A percentile compares a stretch with the other conserved stretches of the same genome.
Conservation (phyloP, 495 filamentous ascomycete genomes). For the Aspergillus nidulans region DNA sequence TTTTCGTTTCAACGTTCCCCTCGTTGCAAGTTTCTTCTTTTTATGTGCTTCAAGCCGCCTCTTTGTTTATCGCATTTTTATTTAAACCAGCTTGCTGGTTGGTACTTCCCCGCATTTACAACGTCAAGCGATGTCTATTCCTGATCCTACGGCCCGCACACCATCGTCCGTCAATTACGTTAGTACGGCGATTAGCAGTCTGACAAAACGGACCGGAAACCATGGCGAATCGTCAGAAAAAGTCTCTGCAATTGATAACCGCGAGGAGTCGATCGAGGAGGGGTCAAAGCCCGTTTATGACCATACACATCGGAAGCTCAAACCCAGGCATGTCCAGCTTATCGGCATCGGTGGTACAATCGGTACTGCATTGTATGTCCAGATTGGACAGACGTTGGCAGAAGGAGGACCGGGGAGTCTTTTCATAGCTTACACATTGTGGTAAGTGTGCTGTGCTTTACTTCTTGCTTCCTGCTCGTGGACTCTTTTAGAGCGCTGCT, state of each 20-base stretch:
- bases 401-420: constrained; percentile 71
- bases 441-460: constrained; percentile 22
- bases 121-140: constrained; percentile 1
- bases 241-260: constrained; percentile 10
- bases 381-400: constrained; percentile 63
- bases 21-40: neutral
- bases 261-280: constrained; percentile 23
- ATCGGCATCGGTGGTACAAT: constrained; percentile 76
- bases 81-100: neutral
- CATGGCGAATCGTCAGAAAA: constrained; percentile 20
- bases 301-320: constrained; percentile 54
- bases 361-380: constrained; percentile 75
- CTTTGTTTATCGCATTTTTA: neutral
- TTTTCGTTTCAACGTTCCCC: neutral
- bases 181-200: constrained; percentile 12
- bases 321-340: constrained; percentile 65
- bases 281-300: constrained; percentile 33
- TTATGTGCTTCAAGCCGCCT: neutral
- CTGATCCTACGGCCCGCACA: constrained; percentile 2
- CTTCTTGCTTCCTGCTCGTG: neutral
- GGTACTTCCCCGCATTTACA: neutral
- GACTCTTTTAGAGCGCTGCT: neutral
- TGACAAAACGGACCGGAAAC: constrained; percentile 7
- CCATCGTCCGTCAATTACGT: constrained; percentile 15
- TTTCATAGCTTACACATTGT: constrained; percentile 63